Percentiles rank a stretch among this genome's conserved stretches.
These are phyloP conservation scores for Russula olivacea DNA, from an alignment of 768 basidiomycete genomes.

Conservation along the genomic window DNA sequence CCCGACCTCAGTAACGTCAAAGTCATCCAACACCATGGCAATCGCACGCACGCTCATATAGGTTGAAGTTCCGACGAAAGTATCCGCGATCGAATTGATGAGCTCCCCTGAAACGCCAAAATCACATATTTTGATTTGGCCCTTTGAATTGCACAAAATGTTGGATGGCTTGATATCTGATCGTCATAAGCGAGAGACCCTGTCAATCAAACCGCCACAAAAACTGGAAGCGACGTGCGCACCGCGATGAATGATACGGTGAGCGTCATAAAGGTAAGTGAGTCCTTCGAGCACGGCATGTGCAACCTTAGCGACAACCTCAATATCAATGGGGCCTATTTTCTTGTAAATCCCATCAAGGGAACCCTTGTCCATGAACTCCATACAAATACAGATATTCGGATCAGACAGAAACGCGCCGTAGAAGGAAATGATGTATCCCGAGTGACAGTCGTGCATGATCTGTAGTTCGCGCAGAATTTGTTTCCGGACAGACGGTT, in stretches of 20 bases:
- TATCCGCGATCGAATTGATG: slow-evolving; percentile 98
- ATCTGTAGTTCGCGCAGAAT: slow-evolving; percentile 97
- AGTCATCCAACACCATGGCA: slow-evolving; percentile 11
- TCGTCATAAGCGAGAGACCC: not conserved
- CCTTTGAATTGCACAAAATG: slow-evolving; percentile 88
- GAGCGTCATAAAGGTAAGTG: slow-evolving; percentile 95
- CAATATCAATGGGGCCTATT: slow-evolving; percentile 88
- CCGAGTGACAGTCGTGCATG: slow-evolving; percentile 95
- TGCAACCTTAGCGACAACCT: slow-evolving; percentile 91
- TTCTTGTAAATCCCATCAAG: slow-evolving; percentile 95
- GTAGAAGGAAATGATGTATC: slow-evolving; percentile 94
- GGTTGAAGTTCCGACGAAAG: slow-evolving; percentile 97
- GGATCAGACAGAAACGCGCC: slow-evolving; percentile 96
- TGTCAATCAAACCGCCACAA: not conserved
- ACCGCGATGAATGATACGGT: slow-evolving; percentile 99
- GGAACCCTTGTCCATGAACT: slow-evolving; percentile 90
- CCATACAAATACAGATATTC: slow-evolving; percentile 99
- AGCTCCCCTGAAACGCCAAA: slow-evolving; percentile 98
- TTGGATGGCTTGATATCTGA: slow-evolving; percentile 99
- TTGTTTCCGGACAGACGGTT: slow-evolving; percentile 94
- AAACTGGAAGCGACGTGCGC: slow-evolving; percentile 40
- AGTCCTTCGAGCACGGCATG: slow-evolving; percentile 90
- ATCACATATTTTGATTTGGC: slow-evolving; percentile 98
- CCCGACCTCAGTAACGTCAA: slow-evolving; percentile 19
- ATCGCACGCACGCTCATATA: slow-evolving; percentile 89